Base-by-base conservation (phyloP, 768 basidiomycete genomes). In the Boletellus ananiceps region DNA sequence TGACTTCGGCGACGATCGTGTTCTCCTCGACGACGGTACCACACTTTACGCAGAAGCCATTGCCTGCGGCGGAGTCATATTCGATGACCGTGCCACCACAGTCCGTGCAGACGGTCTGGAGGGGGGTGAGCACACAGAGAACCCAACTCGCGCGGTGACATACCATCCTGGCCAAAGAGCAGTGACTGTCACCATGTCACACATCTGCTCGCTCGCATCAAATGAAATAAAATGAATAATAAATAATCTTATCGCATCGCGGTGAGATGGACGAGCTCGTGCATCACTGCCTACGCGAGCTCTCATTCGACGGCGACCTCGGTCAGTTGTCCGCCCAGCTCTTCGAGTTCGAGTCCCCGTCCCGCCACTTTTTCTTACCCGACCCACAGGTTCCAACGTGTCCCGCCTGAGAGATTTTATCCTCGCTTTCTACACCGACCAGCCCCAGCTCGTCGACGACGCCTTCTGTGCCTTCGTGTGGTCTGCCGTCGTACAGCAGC, bases 21-120 rank as follows among this genome's bases (percentile, higher is more conserved):
- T 92, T 93, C 68, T 96, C 91, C 69, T 95, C 92, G 9, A 95
- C 75, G 15, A 98, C 93, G 7, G 85, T 88, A 40, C 91, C 92
- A 58, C 94, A 97, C 57, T 79, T 74, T 1, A 86, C 79, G 58
- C 92, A 94, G 63, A 91, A 88, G 5, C 87, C 88, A 55, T 88
- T 88, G 8, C 90, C 90, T 5, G 88, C 87, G 12, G 88, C 83
- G 29, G 83, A 72, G 67, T 91, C 87, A 64, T 91, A 91, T 63
- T 90, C 88, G 55, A 92, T 90, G 13, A 88, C 84, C 0, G 84
- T 85, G 5, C 88, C 88, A 35, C 86, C 87, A 58, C 88, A 92
- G 56, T 87, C 84, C 13, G 73, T 81, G 66, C 87, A 90, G 38
- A 80, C 74, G 16, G 82, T 77, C 83, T 83, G 37, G 47, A 34